Evolutionary conservation across 2,329 filamentous ascomycete genomes (phyloP), one percentile per base, ranked within the genome.

Genomic region (Triangularia setosa): DNA sequence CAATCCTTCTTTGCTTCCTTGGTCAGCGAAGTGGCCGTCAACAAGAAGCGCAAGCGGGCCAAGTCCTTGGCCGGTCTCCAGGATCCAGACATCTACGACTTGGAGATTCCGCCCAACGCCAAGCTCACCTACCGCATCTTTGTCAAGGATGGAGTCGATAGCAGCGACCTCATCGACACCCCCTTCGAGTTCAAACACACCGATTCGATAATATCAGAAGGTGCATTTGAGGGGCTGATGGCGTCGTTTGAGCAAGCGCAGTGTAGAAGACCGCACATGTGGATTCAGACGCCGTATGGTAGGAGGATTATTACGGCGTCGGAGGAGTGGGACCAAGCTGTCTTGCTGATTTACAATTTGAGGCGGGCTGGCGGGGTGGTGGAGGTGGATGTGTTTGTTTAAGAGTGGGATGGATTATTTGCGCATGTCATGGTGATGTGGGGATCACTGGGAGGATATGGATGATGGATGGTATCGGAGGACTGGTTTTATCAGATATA

Each of bases 41-140:
- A 28, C 21, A 68, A 66, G 24, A 69, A 69, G 58, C 69, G 69
- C 48, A 65, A 65, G 16, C 58, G 44, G 3, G 57, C 23, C 33
- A 61, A 66, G n/a, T 54, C 62, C 6, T 14, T 55, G 3, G 35
- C 61, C 8, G 62, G 55, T 52, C 27, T 14, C 18, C 18, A 55
- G 8, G 18, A 64, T 24, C 33, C 21, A 3, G 23, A 30, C 9
- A 14, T 56, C 12, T 61, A 35, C 56, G 63, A 67, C 9, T 27
- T 69, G n/a, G 68, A 69, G 27, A 33, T 71, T 12, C 68, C 69
- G 7, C 62, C 60, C 24, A 64, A 70, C n/a, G 69, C 69, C 28
- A 53, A 63, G 40, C 64, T 71, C 21, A 67, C 60, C 12, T 71
- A 71, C 56, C 44, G 62, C 33, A 54, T 71, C 40, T 68, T 65